Base-by-base conservation (phyloP, 2,329 filamentous ascomycete genomes). In the Aureobasidium pullulans region DNA sequence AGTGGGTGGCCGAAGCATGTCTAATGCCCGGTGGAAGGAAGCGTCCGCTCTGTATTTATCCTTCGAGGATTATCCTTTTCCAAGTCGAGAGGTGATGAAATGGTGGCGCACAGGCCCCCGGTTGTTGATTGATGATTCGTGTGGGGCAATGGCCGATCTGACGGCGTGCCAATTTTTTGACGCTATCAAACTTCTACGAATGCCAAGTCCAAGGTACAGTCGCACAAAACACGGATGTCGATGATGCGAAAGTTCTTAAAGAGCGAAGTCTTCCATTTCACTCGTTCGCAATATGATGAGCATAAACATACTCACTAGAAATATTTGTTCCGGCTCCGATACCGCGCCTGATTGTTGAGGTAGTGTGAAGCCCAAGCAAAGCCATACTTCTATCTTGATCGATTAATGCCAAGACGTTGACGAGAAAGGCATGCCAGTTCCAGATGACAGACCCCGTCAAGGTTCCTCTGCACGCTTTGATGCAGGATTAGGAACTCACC, bases 41-140 rank as follows among this genome's bases (percentile, higher is more conserved):
- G 16, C 47, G 36, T 28, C 16, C 15, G 9, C 32, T n/a, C 3
- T 10, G 19, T 52, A 52, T 50, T 50, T 50, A 52, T 52, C 48
- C 48, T 52, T 39, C 8, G 48, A 39, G 28, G 34, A 50, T 50
- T 50, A 50, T 50, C 47, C 47, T 50, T 50, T 50, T 50, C n/a
- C 47, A 31, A 32, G 16, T 50, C 46, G 11, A 13, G 34, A 39
- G 23, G 48, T 52, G 48, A 52, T 52, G 48, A 52, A 52, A 52
- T 52, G n/a, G 44, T 23, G 48, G 34, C 48, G 48, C 48, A 39
- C 48, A 52, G 48, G 15, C 48, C 34, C 11, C 34, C 32, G 37
- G 50, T 43, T 40, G 11, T 37, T 37, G 32, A 6, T 50, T 50
- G 48, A 39, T 43, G 28, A 16, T 9, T 32, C 15, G 37, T 32